A percentile compares a stretch with the other conserved stretches of the same genome.
Evolutionary conservation across 1,139 yeast species (phyloP).

Genomic region (Geotrichum aggregatum): DNA sequence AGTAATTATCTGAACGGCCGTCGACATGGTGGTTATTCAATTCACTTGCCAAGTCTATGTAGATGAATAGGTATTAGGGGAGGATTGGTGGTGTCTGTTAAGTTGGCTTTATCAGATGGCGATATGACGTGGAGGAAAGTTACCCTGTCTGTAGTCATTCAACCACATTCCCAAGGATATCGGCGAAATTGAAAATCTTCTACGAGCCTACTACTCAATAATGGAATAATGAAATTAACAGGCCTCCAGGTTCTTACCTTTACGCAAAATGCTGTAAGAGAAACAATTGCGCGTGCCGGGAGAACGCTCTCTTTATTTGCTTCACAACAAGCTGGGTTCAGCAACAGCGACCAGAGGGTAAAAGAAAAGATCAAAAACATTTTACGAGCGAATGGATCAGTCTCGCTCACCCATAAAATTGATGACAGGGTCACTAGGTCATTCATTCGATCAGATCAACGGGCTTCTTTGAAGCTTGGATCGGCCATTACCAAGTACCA

Average conservation of each 20-base stretch:
- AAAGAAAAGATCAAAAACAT: slow-evolving; percentile 7
- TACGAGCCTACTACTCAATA: not conserved
- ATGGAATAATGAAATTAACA: slow-evolving; percentile 5
- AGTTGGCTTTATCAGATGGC: not conserved
- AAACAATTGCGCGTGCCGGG: slow-evolving; percentile 4
- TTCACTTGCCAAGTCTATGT: slow-evolving; percentile 1
- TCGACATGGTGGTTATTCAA: slow-evolving; percentile 17
- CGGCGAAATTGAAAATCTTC: not conserved
- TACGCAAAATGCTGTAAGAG: slow-evolving; percentile 8
- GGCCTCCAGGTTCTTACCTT: slow-evolving; percentile 2
- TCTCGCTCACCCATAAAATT: slow-evolving; percentile 7
- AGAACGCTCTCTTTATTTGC: not conserved
- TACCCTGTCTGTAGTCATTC: not conserved
- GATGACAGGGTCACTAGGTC: slow-evolving; percentile 2
- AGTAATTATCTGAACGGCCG: slow-evolving; percentile 20
- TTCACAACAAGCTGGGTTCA: not conserved
- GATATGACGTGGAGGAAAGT: slow-evolving; percentile 10
- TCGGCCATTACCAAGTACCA: slow-evolving; percentile 1
- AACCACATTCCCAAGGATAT: not conserved
- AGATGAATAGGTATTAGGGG: not conserved
- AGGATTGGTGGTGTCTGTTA: slow-evolving; percentile 1
- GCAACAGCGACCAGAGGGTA: not conserved
- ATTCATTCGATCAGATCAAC: not conserved
- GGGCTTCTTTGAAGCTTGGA: not conserved
- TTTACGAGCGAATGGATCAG: slow-evolving; percentile 8